Base-by-base conservation (phyloP, 371 early-diverging fungal species). In the Chytridiales sp. region DNA sequence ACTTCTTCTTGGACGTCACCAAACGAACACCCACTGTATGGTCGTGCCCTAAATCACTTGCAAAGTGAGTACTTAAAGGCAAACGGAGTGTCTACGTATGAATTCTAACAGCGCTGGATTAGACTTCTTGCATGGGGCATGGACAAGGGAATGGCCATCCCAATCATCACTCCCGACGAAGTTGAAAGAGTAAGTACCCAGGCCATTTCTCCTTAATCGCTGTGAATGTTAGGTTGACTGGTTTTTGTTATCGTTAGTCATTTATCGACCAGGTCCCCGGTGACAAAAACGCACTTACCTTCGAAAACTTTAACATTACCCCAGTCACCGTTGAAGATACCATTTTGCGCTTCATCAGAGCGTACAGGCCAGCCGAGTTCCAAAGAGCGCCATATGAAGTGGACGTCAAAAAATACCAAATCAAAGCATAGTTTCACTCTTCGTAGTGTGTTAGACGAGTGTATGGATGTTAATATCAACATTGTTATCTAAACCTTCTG, bases 241-340 rank as follows among this genome's bases (percentile, higher is more conserved):
- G 17, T 57, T 8, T 24, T 19, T 13, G 9, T 51, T 44, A 13
- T 34, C 41, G 50, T 26, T 68, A 78, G 79, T 80, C 89, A 81
- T 81, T 76, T 54, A 66, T 91, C 60, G 84, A 86, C 72, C 93
- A 93, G 61, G 76, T 80, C 62, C 81, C 87, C 41, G 84, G 84
- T 26, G 85, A 78, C 29, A 34, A 34, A 11, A n/a, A 17, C 31
- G 83, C 87, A 56, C 80, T 86, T 66, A 89, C 88, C 21, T 94
- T 94, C 70, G 81, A 78, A n/a, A 93, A 96, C 52, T 76, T 94
- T 51, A 87, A 86, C 44, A 87, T 96, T 67, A 75, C 84, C 61
- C 94, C 94, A 15, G 78, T 80, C 49, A 79, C 78, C 5, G 76
- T 93, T 29, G 94, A 94, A 67, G 72, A 84, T 35, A 82, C 85